Conservation (phyloP, 306 rosid genomes). For the Leucaena leucocephala region DNA sequence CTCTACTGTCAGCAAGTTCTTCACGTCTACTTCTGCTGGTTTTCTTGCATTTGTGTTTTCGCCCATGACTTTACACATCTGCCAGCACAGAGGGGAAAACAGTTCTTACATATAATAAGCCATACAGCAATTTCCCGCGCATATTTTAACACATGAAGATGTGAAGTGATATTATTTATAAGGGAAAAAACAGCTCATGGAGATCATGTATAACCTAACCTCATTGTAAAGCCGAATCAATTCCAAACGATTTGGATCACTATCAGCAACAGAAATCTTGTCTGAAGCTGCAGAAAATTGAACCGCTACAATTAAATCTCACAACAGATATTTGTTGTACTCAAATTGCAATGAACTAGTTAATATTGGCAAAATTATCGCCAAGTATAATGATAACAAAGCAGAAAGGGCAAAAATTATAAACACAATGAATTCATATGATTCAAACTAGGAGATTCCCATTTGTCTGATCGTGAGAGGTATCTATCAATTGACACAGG, state of each 20-base stretch:
- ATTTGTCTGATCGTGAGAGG: slow-evolving; percentile 1
- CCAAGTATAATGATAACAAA: not conserved
- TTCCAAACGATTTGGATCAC: slow-evolving; percentile 66
- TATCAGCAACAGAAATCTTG: slow-evolving; percentile 62
- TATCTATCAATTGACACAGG: slow-evolving; percentile 23
- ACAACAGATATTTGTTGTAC: not conserved
- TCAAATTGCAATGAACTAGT: slow-evolving; percentile 11
- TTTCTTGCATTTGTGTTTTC: slow-evolving; percentile 49
- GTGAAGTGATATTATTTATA: not conserved
- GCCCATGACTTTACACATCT: slow-evolving; percentile 80
- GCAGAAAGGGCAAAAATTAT: not conserved
- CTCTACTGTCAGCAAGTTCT: slow-evolving; percentile 50
- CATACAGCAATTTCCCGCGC: slow-evolving; percentile 8
- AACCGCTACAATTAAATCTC: slow-evolving; percentile 22
- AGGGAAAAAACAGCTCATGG: slow-evolving; percentile 12
- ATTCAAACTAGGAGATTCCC: slow-evolving; percentile 31
- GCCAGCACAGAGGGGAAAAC: slow-evolving; percentile 37
- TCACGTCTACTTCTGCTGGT: slow-evolving; percentile 36
- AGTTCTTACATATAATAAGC: slow-evolving; percentile 22
- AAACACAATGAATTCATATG: not conserved
- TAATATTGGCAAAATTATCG: not conserved
- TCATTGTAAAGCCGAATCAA: slow-evolving; percentile 76
- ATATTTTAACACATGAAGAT: not conserved
- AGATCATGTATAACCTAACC: slow-evolving; percentile 43
- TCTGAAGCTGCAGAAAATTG: slow-evolving; percentile 62